A percentile compares a stretch with the other conserved stretches of the same genome.
These are phyloP conservation scores for Nematodospora anomalae DNA, from an alignment of 1,139 yeast genomes.

Conservation along the genomic window DNA sequence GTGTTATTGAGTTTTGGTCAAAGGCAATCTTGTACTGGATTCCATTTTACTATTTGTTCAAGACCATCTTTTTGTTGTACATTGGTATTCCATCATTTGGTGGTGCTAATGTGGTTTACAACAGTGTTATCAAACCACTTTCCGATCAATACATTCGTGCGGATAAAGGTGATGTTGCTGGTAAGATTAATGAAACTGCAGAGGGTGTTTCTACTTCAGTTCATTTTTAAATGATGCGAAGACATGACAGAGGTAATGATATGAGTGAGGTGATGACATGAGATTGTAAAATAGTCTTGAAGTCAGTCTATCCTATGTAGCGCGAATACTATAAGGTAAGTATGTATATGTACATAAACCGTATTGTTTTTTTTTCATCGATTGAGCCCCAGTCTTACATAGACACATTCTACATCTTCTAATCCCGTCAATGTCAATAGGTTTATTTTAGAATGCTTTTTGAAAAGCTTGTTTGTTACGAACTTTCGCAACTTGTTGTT, in stretches of 20 bases:
- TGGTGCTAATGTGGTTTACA: conserved; percentile 78
- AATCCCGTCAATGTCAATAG: conserved; percentile 14
- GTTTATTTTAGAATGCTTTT: conserved; percentile 5
- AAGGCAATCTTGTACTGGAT: conserved; percentile 88
- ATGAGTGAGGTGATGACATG: not conserved
- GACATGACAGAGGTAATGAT: not conserved
- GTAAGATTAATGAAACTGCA: conserved; percentile 45
- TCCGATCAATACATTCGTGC: conserved; percentile 54
- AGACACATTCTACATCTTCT: conserved; percentile 17
- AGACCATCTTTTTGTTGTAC: conserved; percentile 84
- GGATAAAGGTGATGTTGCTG: conserved; percentile 28
- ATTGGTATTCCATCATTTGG: conserved; percentile 85
- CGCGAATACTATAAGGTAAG: too few relatives aligned
- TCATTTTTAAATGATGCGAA: conserved; percentile 12
- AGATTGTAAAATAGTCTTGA: too few relatives aligned
- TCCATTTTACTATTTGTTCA: conserved; percentile 94
- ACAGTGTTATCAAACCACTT: conserved; percentile 65
- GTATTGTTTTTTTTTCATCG: too few relatives aligned
- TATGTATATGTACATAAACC: too few relatives aligned
- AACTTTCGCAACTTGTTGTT: conserved; percentile 10
- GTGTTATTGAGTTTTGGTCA: conserved; percentile 94
- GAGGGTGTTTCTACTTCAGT: conserved; percentile 43
- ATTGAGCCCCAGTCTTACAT: conserved; percentile 2
- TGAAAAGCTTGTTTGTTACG: conserved; percentile 3
- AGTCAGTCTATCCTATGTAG: too few relatives aligned